Conservation (phyloP, 495 filamentous ascomycete species). For the Sphaerosporella brunnea region DNA sequence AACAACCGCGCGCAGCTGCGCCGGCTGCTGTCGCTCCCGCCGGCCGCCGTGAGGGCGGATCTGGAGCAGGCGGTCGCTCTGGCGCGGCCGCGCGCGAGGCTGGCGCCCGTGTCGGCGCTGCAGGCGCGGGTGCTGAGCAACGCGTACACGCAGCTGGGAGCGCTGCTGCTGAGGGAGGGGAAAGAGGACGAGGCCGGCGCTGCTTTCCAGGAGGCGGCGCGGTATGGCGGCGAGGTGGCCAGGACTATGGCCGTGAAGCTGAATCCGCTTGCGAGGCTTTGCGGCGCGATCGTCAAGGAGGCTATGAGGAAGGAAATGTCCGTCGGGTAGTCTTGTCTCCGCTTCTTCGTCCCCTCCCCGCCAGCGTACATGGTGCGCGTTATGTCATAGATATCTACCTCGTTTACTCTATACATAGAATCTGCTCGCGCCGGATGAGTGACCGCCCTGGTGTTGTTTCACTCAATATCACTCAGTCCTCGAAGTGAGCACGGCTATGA, state of each 20-base stretch:
- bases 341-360: no score
- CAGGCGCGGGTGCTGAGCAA: conserved; percentile 47
- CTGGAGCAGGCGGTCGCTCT: conserved; percentile 49
- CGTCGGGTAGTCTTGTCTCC: conserved; percentile 17
- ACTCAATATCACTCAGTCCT: no score
- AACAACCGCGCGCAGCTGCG: conserved; percentile 62
- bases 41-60: conserved; percentile 36
- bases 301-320: conserved; percentile 58
- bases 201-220: conserved; percentile 47
- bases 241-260: conserved; percentile 58
- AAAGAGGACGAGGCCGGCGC: conserved; percentile 32
- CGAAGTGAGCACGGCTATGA: no score
- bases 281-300: conserved; percentile 71
- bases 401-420: no score
- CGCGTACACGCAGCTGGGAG: conserved; percentile 60
- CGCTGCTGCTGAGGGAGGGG: conserved; percentile 39
- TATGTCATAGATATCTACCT: no score
- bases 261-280: conserved; percentile 79
- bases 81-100: conserved; percentile 37
- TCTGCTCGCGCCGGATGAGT: no score
- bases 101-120: conserved; percentile 37
- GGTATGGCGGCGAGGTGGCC: conserved; percentile 63
- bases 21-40: conserved; percentile 36
- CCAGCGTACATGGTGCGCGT: no score
- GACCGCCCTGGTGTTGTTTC: no score